Percentiles rank a stretch among this genome's conserved stretches.
phyloP scores from a whole-genome alignment of 495 filamentous ascomycete species.

The Neurospora sp. region DNA sequence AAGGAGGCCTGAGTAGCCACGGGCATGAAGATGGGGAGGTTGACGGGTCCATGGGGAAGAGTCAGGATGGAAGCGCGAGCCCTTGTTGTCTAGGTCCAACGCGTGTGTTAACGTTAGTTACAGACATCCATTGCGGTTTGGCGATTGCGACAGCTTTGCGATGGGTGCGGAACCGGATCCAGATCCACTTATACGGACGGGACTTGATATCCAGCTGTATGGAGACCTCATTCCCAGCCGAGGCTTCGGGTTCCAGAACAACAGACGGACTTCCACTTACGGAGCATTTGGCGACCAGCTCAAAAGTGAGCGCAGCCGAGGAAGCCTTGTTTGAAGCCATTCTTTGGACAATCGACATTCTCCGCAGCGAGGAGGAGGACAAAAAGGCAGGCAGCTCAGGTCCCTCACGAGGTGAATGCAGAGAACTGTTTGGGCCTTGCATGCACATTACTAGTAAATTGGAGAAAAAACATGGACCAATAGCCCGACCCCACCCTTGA shows the following conservation, averaged over 20 bases:
- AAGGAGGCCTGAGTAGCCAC: conserved; percentile 96
- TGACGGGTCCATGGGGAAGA: conserved; percentile 84
- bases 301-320: conserved; percentile 62
- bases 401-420: neutral
- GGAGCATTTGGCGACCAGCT: conserved; percentile 73
- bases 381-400: neutral
- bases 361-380: neutral
- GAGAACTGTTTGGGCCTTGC: neutral
- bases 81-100: conserved; percentile 67
- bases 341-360: conserved; percentile 28
- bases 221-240: neutral
- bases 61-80: conserved; percentile 83
- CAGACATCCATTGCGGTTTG: neutral
- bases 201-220: neutral
- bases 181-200: neutral
- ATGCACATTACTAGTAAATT: neutral
- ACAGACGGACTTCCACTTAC: conserved; percentile 36
- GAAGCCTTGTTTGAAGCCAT: conserved; percentile 37
- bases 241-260: neutral
- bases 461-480: neutral
- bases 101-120: neutral
- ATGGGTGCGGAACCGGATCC: neutral
- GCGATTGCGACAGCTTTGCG: neutral
- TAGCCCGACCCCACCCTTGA: neutral
- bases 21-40: conserved; percentile 93